Base-by-base conservation (phyloP, 306 rosid species). In the Vigna nakashimae region DNA sequence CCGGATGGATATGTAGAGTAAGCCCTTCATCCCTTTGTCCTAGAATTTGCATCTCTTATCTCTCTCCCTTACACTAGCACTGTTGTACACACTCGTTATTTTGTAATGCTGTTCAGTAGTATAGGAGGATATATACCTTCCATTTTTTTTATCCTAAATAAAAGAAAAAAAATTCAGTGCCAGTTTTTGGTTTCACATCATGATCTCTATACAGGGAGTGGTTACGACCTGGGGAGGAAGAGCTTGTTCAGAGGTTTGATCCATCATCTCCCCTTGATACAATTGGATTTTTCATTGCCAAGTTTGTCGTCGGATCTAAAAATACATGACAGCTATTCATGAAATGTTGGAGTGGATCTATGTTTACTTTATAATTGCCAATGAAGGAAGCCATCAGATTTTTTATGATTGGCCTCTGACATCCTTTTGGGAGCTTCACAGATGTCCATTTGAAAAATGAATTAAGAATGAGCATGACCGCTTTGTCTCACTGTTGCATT, bases 211-310 rank as follows among this genome's bases (percentile, higher is more conserved):
- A 48, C 88, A 92, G 97, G 75, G 92, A 92, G 79, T 92, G 98
- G 98, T 81, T 95, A 77, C 84, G 90, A 84, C 96, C 96, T 7
- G 97, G 97, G 11, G 98, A 95, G 82, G 98, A 92, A 89, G 86
- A 88, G 79, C 96, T 92, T 30, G 98, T 94, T 83, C 98, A 92
- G 80, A 92, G 98, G 86, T 95, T 95, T 50, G 98, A 95, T 86
- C 98, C 98, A 17, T 95, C 93, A 2, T 82, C 91, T 5, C 74
- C 88, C 4, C 91, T 91, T 3, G 97, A 95, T 69, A 92, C 98
- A 4, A 95, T 92, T 28, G 98, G 98, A 13, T 92, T 95, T 85
- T 95, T 95, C 92, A 88, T 95, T 57, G 97, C 98, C 32, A 95
- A 95, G 79, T 95, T 95, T 71, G 28, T 22, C 36, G 97, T 95